Percentiles rank a stretch among this genome's conserved stretches.
phyloP scores from a whole-genome alignment of 768 basidiomycete species.

The Russula vinacea region DNA sequence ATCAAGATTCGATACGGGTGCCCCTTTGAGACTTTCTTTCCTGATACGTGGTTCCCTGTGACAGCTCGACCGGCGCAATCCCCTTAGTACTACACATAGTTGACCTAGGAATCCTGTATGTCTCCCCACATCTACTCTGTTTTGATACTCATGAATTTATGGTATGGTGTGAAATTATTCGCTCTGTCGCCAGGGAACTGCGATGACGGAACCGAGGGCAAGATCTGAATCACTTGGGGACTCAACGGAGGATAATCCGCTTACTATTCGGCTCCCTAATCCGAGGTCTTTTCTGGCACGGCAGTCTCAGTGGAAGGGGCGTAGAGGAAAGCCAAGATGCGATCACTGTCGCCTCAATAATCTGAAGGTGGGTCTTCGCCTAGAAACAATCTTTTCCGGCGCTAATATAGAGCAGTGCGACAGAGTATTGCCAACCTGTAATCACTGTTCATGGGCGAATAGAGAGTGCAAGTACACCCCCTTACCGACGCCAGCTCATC shows the following conservation, averaged over 20 bases:
- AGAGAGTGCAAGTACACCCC: slow-evolving; percentile 71
- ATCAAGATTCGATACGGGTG: slow-evolving; percentile 20
- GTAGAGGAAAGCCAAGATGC: slow-evolving; percentile 70
- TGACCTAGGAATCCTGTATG: slow-evolving; percentile 18
- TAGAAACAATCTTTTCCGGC: slow-evolving; percentile 12
- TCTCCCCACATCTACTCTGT: background rate
- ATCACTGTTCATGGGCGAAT: slow-evolving; percentile 64
- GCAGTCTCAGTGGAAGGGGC: slow-evolving; percentile 71
- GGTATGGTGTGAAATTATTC: slow-evolving; percentile 12
- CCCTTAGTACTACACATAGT: slow-evolving; percentile 5
- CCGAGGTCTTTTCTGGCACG: slow-evolving; percentile 64
- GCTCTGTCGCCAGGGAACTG: background rate
- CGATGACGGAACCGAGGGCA: slow-evolving; percentile 31
- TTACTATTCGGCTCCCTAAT: slow-evolving; percentile 66
- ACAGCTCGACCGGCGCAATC: slow-evolving; percentile 16
- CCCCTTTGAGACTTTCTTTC: slow-evolving; percentile 1
- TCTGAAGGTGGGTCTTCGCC: slow-evolving; percentile 53
- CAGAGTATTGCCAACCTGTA: slow-evolving; percentile 65
- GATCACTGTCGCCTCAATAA: slow-evolving; percentile 71
- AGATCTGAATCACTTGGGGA: slow-evolving; percentile 37
- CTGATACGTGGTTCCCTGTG: slow-evolving; percentile 19
- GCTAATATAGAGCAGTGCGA: slow-evolving; percentile 51
- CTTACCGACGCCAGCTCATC: slow-evolving; percentile 69
- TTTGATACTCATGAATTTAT: background rate
- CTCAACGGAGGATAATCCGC: slow-evolving; percentile 39